Evolutionary conservation across 2,329 filamentous ascomycete genomes (phyloP).

Genomic region (Penicillium digitatum): DNA sequence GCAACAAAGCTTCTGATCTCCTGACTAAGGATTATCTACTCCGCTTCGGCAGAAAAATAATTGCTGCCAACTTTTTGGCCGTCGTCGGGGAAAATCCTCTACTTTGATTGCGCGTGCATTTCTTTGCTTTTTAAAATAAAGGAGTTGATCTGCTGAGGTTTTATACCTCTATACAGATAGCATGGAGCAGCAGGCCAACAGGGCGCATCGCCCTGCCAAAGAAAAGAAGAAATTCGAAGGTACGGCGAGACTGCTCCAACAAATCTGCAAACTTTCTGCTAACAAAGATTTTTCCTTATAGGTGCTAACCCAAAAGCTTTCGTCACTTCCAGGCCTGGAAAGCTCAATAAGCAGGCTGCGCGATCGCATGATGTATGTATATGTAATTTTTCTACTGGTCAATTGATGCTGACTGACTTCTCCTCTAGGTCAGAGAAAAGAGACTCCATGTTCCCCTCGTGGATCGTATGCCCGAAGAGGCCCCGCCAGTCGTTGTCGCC

Average conservation of each 20-base stretch:
- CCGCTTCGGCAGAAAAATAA: constrained; percentile 29
- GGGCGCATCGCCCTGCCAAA: constrained; percentile 80
- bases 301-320: constrained; percentile 88
- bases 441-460: constrained; percentile 93
- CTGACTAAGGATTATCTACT: constrained; percentile 24
- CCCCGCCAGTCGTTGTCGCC: constrained; percentile 84
- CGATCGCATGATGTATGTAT: constrained; percentile 52
- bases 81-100: constrained; percentile 18
- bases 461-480: constrained; percentile 91
- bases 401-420: constrained; percentile 15
- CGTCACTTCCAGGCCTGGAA: constrained; percentile 75
- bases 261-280: constrained; percentile 15
- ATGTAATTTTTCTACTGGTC: not conserved
- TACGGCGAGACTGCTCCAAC: constrained; percentile 36
- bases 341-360: constrained; percentile 64
- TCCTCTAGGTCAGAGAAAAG: constrained; percentile 81
- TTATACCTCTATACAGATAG: constrained; percentile 30
- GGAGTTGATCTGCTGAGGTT: constrained; percentile 25
- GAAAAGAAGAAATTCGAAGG: constrained; percentile 76
- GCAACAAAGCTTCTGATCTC: constrained; percentile 3
- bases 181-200: constrained; percentile 81
- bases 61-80: constrained; percentile 28
- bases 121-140: constrained; percentile 16
- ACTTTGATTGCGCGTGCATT: constrained; percentile 12
- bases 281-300: constrained; percentile 29